These are phyloP conservation scores for Saksenaea oblongispora DNA, from an alignment of 371 early-diverging fungal genomes.

Conservation along the genomic window DNA sequence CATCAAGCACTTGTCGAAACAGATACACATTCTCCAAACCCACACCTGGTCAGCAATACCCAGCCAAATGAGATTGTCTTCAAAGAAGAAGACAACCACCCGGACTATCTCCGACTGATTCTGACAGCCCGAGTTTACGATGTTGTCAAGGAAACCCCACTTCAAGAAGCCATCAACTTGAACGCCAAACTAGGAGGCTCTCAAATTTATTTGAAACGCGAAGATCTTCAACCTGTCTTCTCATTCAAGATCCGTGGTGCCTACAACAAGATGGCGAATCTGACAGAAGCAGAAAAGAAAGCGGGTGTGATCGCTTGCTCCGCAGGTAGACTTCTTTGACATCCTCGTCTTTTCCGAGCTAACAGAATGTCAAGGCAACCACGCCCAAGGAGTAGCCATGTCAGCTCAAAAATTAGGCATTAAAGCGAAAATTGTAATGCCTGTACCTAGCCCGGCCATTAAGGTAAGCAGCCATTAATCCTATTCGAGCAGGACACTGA, in stretches of 20 bases:
- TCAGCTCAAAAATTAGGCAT: conserved; percentile 91
- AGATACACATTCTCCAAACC: conserved; percentile 17
- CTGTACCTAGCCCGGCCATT: conserved; percentile 65
- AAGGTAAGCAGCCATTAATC: conserved; percentile 26
- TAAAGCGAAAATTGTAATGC: conserved; percentile 97
- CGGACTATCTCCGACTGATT: conserved; percentile 90
- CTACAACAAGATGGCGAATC: conserved; percentile 85
- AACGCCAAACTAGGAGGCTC: conserved; percentile 64
- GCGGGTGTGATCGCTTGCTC: conserved; percentile 95
- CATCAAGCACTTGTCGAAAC: conserved; percentile 29
- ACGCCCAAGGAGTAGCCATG: conserved; percentile 94
- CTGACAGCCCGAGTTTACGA: conserved; percentile 91
- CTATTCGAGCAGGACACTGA: neutral
- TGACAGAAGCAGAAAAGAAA: conserved; percentile 74
- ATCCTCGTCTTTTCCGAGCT: conserved; percentile 30
- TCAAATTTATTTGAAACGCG: conserved; percentile 86
- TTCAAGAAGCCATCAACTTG: conserved; percentile 81
- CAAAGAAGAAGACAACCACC: conserved; percentile 19
- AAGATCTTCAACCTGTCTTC: conserved; percentile 96
- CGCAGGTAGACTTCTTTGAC: conserved; percentile 59
- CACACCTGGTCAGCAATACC: conserved; percentile 20
- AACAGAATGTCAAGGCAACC: conserved; percentile 66
- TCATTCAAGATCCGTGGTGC: conserved; percentile 98
- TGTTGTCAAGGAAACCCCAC: conserved; percentile 89
- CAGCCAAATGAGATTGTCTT: neutral